Evolutionary conservation across 2,329 filamentous ascomycete genomes (phyloP).

Genomic region (Epichloe gansuensis): DNA sequence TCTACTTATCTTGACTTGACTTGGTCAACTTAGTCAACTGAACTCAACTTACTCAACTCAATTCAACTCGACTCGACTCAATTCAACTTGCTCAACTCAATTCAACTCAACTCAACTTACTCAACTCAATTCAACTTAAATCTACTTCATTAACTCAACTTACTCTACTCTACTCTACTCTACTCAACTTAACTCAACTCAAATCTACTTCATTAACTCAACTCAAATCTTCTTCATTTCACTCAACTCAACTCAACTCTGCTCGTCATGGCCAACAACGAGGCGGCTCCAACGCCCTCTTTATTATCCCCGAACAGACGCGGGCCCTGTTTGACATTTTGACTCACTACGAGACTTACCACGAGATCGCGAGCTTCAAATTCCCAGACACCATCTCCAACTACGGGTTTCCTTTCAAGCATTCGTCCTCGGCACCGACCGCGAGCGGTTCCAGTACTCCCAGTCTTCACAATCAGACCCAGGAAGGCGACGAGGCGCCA

Average conservation of each 20-base stretch:
- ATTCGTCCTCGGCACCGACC: conserved; percentile 10
- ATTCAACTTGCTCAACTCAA: too few relatives aligned
- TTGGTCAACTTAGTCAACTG: too few relatives aligned
- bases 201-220: neutral
- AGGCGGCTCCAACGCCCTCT: neutral
- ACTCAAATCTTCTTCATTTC: too few relatives aligned
- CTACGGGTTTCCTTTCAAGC: conserved; percentile 59
- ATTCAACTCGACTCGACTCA: too few relatives aligned
- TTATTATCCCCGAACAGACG: conserved; percentile 25
- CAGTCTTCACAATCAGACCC: neutral
- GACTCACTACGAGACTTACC: conserved; percentile 46
- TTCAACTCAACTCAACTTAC: too few relatives aligned
- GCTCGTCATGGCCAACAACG: neutral
- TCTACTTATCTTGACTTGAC: too few relatives aligned
- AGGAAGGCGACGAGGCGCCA: conserved; percentile 12
- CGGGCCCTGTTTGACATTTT: conserved; percentile 47
- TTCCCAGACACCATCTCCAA: conserved; percentile 47
- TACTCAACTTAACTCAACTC: too few relatives aligned
- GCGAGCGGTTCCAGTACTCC: neutral
- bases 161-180: neutral
- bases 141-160: too few relatives aligned
- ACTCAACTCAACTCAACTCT: neutral
- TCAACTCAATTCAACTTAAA: too few relatives aligned
- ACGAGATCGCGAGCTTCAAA: conserved; percentile 64
- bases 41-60: too few relatives aligned